Conservation (phyloP, 768 basidiomycete species). For the Lentinus brumalis region DNA sequence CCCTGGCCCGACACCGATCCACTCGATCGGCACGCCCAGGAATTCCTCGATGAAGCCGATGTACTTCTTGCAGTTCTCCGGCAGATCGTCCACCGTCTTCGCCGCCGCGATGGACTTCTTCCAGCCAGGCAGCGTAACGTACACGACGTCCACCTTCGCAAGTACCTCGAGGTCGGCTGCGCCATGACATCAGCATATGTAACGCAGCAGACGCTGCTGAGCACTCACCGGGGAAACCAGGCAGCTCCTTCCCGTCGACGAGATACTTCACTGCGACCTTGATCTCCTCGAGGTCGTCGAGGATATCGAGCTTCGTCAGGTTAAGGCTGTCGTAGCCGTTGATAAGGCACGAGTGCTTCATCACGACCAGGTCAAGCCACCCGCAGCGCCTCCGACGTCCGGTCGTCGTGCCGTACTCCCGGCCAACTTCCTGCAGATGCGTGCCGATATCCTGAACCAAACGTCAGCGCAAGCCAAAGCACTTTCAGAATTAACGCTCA, state of each 20-base stretch:
- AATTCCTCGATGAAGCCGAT: constrained; percentile 83
- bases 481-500: constrained; percentile 37
- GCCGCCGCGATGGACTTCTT: constrained; percentile 68
- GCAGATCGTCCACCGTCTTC: constrained; percentile 71
- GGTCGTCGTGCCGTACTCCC: constrained; percentile 90
- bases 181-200: not conserved
- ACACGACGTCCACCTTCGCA: constrained; percentile 78
- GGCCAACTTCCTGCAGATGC: constrained; percentile 92
- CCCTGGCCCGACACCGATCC: constrained; percentile 92
- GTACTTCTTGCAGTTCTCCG: constrained; percentile 84
- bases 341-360: constrained; percentile 89
- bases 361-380: constrained; percentile 96
- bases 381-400: constrained; percentile 92
- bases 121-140: constrained; percentile 93
- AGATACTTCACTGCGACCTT: constrained; percentile 84
- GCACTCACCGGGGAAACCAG: constrained; percentile 82
- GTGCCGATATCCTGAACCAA: constrained; percentile 67
- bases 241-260: constrained; percentile 73
- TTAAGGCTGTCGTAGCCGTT: constrained; percentile 96
- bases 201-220: not conserved
- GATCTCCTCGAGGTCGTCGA: constrained; percentile 84
- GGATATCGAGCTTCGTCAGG: constrained; percentile 93
- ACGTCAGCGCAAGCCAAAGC: not conserved
- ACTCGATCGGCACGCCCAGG: constrained; percentile 74
- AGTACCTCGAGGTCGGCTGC: constrained; percentile 85